Evolutionary conservation across 2,329 filamentous ascomycete species (phyloP).

Genomic region (Aspergillus tubingensis): DNA sequence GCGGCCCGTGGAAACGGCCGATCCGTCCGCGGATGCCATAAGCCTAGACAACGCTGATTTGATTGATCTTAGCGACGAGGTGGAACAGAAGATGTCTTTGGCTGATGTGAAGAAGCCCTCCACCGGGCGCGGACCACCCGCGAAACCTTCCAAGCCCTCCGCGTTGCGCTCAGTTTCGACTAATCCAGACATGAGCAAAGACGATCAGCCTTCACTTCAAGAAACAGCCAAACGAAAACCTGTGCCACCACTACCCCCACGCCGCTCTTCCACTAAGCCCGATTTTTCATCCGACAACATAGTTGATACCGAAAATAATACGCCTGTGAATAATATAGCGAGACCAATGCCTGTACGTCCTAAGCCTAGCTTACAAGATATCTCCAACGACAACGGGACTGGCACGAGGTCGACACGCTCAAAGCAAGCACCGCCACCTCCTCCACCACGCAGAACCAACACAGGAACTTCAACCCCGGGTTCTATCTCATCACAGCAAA

Average conservation of each 20-base stretch:
- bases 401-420: conserved; percentile 13
- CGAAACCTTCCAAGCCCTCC: conserved; percentile 48
- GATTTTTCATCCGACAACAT: neutral
- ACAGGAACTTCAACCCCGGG: conserved; percentile 26
- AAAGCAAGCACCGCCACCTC: conserved; percentile 33
- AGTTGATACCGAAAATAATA: neutral
- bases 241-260: conserved; percentile 41
- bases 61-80: conserved; percentile 45
- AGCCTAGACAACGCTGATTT: conserved; percentile 35
- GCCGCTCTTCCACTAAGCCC: conserved; percentile 28
- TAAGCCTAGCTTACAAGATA: conserved; percentile 5
- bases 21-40: conserved; percentile 22
- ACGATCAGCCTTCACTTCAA: conserved; percentile 15
- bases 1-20: conserved; percentile 26
- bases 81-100: conserved; percentile 16
- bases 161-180: conserved; percentile 40
- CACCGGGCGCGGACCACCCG: conserved; percentile 36
- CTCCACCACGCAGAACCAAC: conserved; percentile 36
- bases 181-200: conserved; percentile 21
- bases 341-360: conserved; percentile 9
- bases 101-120: conserved; percentile 20
- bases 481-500: conserved; percentile 15
- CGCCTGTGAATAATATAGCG: conserved; percentile 10
- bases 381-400: conserved; percentile 1
- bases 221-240: conserved; percentile 36